A percentile compares a stretch with the other conserved stretches of the same genome.
phyloP scores from a whole-genome alignment of 768 basidiomycete genomes.

The Tulasnella sp. region DNA sequence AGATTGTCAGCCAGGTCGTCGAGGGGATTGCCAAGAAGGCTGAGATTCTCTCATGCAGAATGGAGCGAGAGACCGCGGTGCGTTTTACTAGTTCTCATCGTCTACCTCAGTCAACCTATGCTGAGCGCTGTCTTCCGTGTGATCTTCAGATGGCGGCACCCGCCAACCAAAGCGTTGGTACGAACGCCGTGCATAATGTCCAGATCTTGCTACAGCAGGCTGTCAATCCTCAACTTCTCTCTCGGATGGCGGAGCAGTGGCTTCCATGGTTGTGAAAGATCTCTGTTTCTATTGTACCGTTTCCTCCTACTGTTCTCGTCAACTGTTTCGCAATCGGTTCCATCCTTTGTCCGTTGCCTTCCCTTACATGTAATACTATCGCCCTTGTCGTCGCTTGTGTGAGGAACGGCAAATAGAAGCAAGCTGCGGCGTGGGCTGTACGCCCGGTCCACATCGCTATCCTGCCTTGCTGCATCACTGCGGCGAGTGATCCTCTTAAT shows the following conservation, averaged over 20 bases:
- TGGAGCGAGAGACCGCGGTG: conserved; percentile 69
- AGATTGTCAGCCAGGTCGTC: conserved; percentile 42
- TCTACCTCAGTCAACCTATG: background rate
- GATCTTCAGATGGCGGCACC: background rate
- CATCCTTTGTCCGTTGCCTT: conserved; percentile 5
- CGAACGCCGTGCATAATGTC: conserved; percentile 54
- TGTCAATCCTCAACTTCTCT: conserved; percentile 74
- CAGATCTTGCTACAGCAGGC: conserved; percentile 75
- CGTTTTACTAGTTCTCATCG: background rate
- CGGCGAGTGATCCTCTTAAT: too few species aligned
- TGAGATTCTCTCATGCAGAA: conserved; percentile 75
- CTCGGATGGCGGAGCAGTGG: conserved; percentile 76
- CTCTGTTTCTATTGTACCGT: background rate
- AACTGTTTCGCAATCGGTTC: background rate
- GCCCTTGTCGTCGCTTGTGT: too few species aligned
- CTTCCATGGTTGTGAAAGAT: conserved; percentile 67
- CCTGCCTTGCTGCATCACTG: too few species aligned
- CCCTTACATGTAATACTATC: conserved; percentile 7
- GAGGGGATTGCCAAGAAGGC: conserved; percentile 71
- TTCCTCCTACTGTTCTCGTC: background rate
- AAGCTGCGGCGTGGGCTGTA: too few species aligned
- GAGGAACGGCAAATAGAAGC: too few species aligned
- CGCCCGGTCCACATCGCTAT: too few species aligned
- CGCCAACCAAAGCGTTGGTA: conserved; percentile 23
- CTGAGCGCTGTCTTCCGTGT: background rate